phyloP scores from a whole-genome alignment of 352 stramenopile species.

The Phytophthora aleatoria region DNA sequence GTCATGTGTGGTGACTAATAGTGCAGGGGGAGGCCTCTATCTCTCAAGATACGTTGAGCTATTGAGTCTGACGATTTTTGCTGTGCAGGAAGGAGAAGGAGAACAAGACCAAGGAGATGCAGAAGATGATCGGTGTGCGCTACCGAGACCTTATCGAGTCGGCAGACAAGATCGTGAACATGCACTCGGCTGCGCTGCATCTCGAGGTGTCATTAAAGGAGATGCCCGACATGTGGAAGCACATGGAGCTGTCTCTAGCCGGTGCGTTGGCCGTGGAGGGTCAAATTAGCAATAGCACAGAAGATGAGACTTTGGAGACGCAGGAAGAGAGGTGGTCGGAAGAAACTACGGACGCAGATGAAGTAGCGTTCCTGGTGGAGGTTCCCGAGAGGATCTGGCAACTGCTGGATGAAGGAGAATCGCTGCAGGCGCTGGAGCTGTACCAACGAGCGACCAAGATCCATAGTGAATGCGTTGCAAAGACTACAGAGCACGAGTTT shows the following conservation, averaged over 20 bases:
- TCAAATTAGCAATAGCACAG: neutral
- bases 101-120: slow-evolving; percentile 90
- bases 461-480: slow-evolving; percentile 27
- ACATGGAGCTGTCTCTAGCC: slow-evolving; percentile 54
- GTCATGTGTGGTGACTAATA: slow-evolving; percentile 7
- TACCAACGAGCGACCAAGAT: slow-evolving; percentile 48
- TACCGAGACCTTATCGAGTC: slow-evolving; percentile 94
- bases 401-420: slow-evolving; percentile 65
- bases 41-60: neutral
- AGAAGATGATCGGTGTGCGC: slow-evolving; percentile 92
- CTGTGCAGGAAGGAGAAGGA: slow-evolving; percentile 76
- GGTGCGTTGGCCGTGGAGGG: slow-evolving; percentile 32
- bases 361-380: slow-evolving; percentile 59
- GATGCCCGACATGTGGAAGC: slow-evolving; percentile 83
- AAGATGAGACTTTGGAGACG: neutral
- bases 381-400: slow-evolving; percentile 76
- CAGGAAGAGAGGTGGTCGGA: neutral
- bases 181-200: slow-evolving; percentile 88
- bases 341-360: slow-evolving; percentile 23
- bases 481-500: slow-evolving; percentile 34
- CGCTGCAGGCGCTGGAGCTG: slow-evolving; percentile 50
- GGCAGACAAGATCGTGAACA: slow-evolving; percentile 92
- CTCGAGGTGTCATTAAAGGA: slow-evolving; percentile 83
- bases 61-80: neutral
- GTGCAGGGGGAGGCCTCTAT: neutral